Base-by-base conservation (phyloP, 2,329 filamentous ascomycete species). In the Onygenales sp. region DNA sequence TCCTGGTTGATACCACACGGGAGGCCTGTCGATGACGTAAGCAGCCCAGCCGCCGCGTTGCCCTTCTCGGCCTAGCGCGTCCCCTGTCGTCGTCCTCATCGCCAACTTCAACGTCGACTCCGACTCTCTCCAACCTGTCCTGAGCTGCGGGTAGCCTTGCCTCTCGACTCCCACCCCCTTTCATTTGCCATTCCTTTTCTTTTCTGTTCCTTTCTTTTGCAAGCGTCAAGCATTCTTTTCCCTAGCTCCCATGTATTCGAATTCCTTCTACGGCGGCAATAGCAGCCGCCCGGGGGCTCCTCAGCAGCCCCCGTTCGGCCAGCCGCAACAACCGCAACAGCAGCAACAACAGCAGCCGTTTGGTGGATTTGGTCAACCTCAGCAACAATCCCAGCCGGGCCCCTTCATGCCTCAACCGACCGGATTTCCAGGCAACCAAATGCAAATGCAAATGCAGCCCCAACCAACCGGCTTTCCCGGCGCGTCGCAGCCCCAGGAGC, bases 261-360 rank as follows among this genome's bases (percentile, higher is more conserved):
- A 87, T 76, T 85, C 87, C 59, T 96, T 85, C 72, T 75, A 95
- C 65, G 86, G 84, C 74, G 86, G 84, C 74, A 81, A 79, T 70
- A 89, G 85, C 68, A 86, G 79, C 76, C 82, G 86, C 69, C 86
- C 84, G 56, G 87, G 86, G 49, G 82, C 83, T 36, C 54, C 43
- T 52, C 80, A 81, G 59, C 56, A 54, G 48, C 78, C 78, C 59
- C 83, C 71, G 60, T 76, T 73, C 64, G 73, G 75, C 53, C 75
- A 80, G 65, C 82, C 77, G 58, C 76, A 81, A 61, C 80, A 73
- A 77, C 57, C n/a, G 5, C 45, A 36, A 3, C 45, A 17, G 3
- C 35, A 78, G 80, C 54, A 68, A 59, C 63, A 69, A 61, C 70
- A 67, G 44, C 45, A 47, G 45, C 45, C 47, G 32, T 51, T 51